Evolutionary conservation across 192 early-diverging fungal genomes (phyloP).

Genomic region (Coemansia nantahalensis): DNA sequence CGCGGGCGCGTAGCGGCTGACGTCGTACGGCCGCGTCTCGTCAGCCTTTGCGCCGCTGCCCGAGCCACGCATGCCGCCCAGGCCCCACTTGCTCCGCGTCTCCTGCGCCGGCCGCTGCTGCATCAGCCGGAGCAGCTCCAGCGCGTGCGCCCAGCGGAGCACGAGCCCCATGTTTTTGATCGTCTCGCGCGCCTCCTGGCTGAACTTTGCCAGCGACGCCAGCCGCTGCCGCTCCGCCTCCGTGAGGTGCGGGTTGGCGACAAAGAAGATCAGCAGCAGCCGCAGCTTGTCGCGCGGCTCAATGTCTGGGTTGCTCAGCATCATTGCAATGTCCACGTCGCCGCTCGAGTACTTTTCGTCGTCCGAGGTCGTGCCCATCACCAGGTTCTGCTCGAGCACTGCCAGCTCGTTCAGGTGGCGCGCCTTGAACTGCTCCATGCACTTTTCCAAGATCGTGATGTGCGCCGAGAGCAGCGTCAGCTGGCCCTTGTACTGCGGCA

Average conservation of each 20-base stretch:
- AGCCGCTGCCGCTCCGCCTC: conserved; percentile 48
- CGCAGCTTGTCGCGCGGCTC: conserved; percentile 50
- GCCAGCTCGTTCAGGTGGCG: conserved; percentile 48
- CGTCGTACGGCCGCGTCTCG: conserved; percentile 35
- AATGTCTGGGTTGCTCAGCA: conserved; percentile 47
- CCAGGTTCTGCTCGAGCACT: conserved; percentile 56
- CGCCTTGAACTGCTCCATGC: conserved; percentile 53
- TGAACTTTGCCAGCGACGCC: conserved; percentile 46
- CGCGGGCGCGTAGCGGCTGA: conserved; percentile 47
- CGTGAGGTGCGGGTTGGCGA: conserved; percentile 44
- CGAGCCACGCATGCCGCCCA: conserved; percentile 26
- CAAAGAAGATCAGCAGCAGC: conserved; percentile 38
- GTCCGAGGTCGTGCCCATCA: conserved; percentile 49
- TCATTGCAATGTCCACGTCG: conserved; percentile 46
- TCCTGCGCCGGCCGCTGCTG: conserved; percentile 33
- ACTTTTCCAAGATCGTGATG: conserved; percentile 54
- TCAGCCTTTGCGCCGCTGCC: conserved; percentile 12
- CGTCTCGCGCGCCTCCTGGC: conserved; percentile 42
- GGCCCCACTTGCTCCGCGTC: conserved; percentile 47
- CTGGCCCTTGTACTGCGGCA: conserved; percentile 54
- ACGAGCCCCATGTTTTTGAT: conserved; percentile 51
- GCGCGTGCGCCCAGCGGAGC: conserved; percentile 49
- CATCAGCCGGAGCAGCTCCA: conserved; percentile 47
- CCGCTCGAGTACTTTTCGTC: conserved; percentile 47
- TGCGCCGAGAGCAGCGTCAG: conserved; percentile 51